Conservation (phyloP, 768 basidiomycete genomes). For the Naganishia randhawae region DNA sequence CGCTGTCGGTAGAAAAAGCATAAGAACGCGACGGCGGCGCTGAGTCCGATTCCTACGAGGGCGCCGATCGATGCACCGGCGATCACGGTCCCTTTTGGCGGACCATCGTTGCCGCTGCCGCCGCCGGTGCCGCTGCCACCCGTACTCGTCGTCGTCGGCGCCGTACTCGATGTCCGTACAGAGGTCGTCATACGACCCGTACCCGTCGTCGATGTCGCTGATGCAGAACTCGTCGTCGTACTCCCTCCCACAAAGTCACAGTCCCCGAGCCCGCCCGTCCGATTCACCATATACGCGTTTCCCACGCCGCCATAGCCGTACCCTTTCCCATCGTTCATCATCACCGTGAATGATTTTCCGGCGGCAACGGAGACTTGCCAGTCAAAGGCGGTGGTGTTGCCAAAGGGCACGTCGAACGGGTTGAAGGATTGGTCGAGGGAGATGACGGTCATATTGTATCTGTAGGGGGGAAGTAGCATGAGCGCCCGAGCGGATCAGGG, state of each 20-base stretch:
- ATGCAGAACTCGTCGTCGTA: background rate
- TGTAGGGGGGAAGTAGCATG: background rate
- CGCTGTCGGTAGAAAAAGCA: constrained; percentile 20
- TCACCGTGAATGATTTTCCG: constrained; percentile 24
- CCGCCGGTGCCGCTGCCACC: constrained; percentile 9
- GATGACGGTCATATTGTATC: constrained; percentile 31
- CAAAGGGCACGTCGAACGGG: constrained; percentile 26
- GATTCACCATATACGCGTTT: constrained; percentile 18
- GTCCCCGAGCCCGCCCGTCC: background rate
- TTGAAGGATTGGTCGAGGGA: constrained; percentile 27
- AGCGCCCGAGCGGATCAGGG: background rate
- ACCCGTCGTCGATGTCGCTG: background rate
- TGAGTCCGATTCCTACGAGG: constrained; percentile 21
- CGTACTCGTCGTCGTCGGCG: background rate
- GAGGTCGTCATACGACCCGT: too few relatives aligned
- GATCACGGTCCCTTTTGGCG: constrained; percentile 15
- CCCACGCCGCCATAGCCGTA: constrained; percentile 25
- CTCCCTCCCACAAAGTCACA: constrained; percentile 11
- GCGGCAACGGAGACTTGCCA: constrained; percentile 28
- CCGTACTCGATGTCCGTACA: too few relatives aligned
- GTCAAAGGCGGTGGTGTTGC: background rate
- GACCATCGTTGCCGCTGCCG: background rate
- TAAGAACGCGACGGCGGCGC: constrained; percentile 23
- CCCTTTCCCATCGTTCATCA: constrained; percentile 30
- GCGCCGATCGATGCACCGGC: constrained; percentile 22